Conservation (phyloP, 352 stramenopile species). For the Phytopythium aichiense region DNA sequence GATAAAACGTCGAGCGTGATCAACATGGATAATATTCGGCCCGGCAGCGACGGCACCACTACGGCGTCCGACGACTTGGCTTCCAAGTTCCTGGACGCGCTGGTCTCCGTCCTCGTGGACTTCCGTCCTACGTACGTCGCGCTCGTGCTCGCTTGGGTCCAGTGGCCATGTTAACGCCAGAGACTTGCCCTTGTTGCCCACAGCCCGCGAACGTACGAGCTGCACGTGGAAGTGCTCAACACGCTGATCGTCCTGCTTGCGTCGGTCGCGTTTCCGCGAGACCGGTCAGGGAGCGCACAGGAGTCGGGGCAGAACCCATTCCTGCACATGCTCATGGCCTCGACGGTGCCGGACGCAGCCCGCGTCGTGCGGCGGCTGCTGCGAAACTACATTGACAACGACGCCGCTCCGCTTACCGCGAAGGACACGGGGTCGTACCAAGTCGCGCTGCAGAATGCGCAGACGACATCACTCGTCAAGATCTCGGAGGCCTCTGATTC, state of each 20-base stretch:
- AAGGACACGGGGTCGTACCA: constrained; percentile 29
- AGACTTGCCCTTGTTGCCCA: neutral
- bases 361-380: constrained; percentile 55
- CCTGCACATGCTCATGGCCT: constrained; percentile 55
- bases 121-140: constrained; percentile 51
- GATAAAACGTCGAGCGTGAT: constrained; percentile 26
- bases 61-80: constrained; percentile 52
- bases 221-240: constrained; percentile 77
- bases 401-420: constrained; percentile 25
- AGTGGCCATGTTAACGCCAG: neutral
- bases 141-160: neutral
- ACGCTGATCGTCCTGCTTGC: constrained; percentile 67
- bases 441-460: constrained; percentile 37
- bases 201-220: constrained; percentile 50
- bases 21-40: constrained; percentile 17
- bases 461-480: constrained; percentile 54
- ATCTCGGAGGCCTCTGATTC: constrained; percentile 46
- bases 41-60: constrained; percentile 11
- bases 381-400: constrained; percentile 54
- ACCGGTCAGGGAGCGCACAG: constrained; percentile 37
- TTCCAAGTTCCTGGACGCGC: constrained; percentile 57
- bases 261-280: constrained; percentile 54
- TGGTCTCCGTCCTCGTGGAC: constrained; percentile 57
- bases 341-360: constrained; percentile 21
- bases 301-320: constrained; percentile 49